Base-by-base conservation (phyloP, 2,329 filamentous ascomycete species). In the Ophiosphaerella narmari region DNA sequence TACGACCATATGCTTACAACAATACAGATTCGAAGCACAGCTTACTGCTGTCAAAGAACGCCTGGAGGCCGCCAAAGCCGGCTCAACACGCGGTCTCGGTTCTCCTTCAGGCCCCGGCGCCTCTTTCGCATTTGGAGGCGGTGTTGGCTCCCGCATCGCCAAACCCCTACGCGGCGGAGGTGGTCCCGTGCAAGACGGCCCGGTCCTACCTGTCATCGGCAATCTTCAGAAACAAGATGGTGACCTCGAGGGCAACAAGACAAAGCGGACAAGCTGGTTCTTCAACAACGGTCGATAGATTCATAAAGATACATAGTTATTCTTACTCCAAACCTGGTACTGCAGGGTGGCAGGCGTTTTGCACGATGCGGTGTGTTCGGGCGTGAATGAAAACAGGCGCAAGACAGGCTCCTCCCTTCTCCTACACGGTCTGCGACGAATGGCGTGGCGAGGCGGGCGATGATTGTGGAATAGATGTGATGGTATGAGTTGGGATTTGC, bases 1-100 rank as follows among this genome's bases (percentile, higher is more conserved):
- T 2, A 18, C 3, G 33, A 6, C 40, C 4, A 31, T 8, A 12
- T 36, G 26, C 54, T 65, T 38, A 62, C 38, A 16, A 18, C 14
- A 7, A 9, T 18, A 39, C 72, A 97, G 94, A 74, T 99, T 99
- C 80, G 94, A 99, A 80, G 88, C 90, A 33, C 94, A 99, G 78
- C 89, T 99, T 72, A 89, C 91, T 37, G 91, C 92, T 43, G 94
- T 99, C 77, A 99, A 97, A 81, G 94, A 99, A 74, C 90, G 94
- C 56, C 87, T 99, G 60, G 94, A 99, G 77, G 89, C 91, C 44
- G 94, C 92, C 73, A 99, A 97, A 77, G 85, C 87, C 41, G 91
- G 92, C 66, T 94, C 89, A 59, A 96, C 92, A 9, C 88, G 91
- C 59, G 91, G 90, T 46, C 84, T 97, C 47, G 70, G 70, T n/a